Evolutionary conservation across 2,329 filamentous ascomycete species (phyloP).

Genomic region (Penicillium sclerotiorum): DNA sequence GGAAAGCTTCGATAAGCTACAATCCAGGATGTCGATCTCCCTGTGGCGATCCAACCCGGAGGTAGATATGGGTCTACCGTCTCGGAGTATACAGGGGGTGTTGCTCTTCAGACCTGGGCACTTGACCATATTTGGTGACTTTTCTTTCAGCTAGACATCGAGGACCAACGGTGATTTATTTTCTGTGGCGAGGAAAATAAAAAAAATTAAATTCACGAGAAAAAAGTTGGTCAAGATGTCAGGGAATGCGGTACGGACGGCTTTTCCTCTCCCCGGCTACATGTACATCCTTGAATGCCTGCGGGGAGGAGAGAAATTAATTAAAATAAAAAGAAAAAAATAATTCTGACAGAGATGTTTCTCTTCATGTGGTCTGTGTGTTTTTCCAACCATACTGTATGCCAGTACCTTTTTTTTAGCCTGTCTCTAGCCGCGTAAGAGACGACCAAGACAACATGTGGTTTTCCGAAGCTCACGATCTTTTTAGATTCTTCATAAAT

Average conservation of each 20-base stretch:
- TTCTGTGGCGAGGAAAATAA: conserved; percentile 17
- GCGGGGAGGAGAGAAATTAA: conserved; percentile 1
- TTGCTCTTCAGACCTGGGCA: neutral
- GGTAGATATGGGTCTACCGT: conserved; percentile 7
- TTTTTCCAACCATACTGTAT: conserved; percentile 2
- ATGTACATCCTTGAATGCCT: conserved; percentile 4
- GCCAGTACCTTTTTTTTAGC: conserved; percentile 3
- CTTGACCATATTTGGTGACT: conserved; percentile 5
- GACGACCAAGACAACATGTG: conserved; percentile 6
- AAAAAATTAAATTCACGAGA: neutral
- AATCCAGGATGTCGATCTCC: conserved; percentile 11
- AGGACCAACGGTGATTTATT: conserved; percentile 19
- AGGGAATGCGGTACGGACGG: conserved; percentile 11
- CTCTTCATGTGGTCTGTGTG: conserved; percentile 21
- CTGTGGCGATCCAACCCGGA: conserved; percentile 9
- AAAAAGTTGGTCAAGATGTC: conserved; percentile 5
- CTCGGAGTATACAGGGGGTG: conserved; percentile 15
- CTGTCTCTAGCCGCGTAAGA: conserved; percentile 20
- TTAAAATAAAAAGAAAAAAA: neutral
- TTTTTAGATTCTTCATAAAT: conserved; percentile 14
- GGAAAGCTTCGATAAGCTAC: conserved; percentile 17
- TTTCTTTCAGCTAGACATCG: neutral
- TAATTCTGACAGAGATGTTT: neutral
- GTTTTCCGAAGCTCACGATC: conserved; percentile 1
- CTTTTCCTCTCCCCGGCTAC: conserved; percentile 12